Conservation (phyloP, 2,329 filamentous ascomycete species). For the Fusarium veterinarium region DNA sequence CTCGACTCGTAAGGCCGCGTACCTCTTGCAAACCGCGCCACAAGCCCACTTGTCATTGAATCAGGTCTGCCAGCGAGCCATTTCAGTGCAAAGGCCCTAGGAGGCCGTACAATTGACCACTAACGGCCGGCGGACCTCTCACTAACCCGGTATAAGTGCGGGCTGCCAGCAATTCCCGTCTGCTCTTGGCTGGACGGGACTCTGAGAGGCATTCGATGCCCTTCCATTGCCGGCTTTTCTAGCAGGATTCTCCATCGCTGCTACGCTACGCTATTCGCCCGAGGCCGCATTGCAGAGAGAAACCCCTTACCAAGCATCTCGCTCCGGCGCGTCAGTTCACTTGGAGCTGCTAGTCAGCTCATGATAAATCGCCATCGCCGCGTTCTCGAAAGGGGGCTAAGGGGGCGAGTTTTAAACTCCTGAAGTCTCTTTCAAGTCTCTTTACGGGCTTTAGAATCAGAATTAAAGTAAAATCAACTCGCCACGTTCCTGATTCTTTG, state of each 20-base stretch:
- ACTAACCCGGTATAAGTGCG: slow-evolving; percentile 38
- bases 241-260: slow-evolving; percentile 28
- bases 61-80: slow-evolving; percentile 19
- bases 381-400: slow-evolving; percentile 33
- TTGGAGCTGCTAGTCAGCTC: slow-evolving; percentile 42
- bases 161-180: slow-evolving; percentile 12
- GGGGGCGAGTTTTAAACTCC: slow-evolving; percentile 33
- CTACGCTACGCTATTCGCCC: slow-evolving; percentile 37
- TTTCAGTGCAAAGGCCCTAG: slow-evolving; percentile 32
- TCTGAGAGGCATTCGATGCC: slow-evolving; percentile 36
- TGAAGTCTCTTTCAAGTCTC: slow-evolving; percentile 6
- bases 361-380: slow-evolving; percentile 40
- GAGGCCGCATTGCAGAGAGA: not conserved
- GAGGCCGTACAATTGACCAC: slow-evolving; percentile 29
- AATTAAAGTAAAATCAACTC: slow-evolving; percentile 22
- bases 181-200: slow-evolving; percentile 18
- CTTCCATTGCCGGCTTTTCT: slow-evolving; percentile 40
- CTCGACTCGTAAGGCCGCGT: slow-evolving; percentile 39
- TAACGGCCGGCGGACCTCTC: slow-evolving; percentile 25
- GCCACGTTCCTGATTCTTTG: slow-evolving; percentile 32
- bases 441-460: slow-evolving; percentile 8
- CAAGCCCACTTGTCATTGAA: slow-evolving; percentile 31
- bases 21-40: slow-evolving; percentile 37
- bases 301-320: slow-evolving; percentile 42
- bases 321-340: slow-evolving; percentile 35